Base-by-base conservation (phyloP, 345 rosid genomes). In the Durio zibethinus region DNA sequence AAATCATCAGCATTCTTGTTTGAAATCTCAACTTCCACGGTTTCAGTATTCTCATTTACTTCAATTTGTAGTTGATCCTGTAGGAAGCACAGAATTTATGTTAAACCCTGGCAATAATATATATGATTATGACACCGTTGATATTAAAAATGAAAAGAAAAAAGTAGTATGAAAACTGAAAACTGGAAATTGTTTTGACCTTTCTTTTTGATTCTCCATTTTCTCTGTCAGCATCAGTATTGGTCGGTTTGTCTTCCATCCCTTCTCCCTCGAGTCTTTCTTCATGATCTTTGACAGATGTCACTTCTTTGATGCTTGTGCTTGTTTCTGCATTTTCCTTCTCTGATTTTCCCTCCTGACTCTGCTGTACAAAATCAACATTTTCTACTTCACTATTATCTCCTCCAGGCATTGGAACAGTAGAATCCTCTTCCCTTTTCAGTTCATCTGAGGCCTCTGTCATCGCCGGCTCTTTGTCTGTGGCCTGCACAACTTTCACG, bases 1-100 rank as follows among this genome's bases (percentile, higher is more conserved):
- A 70, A 18, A 29, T 70, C 27, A 70, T 48, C 74, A 47, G 59
- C 74, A 70, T 70, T 70, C 59, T 70, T 10, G 42, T 29, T 29
- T 70, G 74, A 0, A 29, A 48, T 70, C 25, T 70, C 74, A 25
- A 31, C 59, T 70, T 70, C 7, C 16, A 48, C 25, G 18, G 25
- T 8, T 48, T 70, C 33, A 8, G 15, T 70, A 0, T 16, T 16
- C 57, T 47, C 59, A 16, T 70, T 29, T 16, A 70, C 74, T 70
- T 70, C 74, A 70, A 16, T 70, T 48, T 70, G 25, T 9, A 15
- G 25, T 27, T 20, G 25, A 10, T 48, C 18, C 66, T 61, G 40
- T 2, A 61, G 15, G 20, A 31, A 29, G n/a, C n/a, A 61, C 1
- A 31, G 10, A 61, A 18, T 29, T 61, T 2, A 61, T 31, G n/a